Percentiles rank a stretch among this genome's conserved stretches.
These are phyloP conservation scores for Apiospora arundinis DNA, from an alignment of 2,329 filamentous ascomycete species.

Conservation along the genomic window DNA sequence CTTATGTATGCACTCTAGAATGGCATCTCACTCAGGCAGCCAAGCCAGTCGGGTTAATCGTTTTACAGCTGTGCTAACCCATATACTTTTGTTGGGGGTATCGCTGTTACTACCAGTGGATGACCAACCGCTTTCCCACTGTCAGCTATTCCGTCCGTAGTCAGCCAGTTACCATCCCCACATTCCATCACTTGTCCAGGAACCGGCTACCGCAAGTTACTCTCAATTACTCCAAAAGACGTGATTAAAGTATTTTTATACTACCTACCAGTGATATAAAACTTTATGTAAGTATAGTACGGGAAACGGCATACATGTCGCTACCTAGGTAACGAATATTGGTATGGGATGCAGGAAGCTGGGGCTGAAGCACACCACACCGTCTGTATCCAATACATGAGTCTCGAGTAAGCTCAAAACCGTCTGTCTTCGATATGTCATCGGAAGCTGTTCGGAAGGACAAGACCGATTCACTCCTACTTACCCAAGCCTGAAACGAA, in stretches of 20 bases:
- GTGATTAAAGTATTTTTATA: too few species aligned
- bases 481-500: too few species aligned
- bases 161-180: too few species aligned
- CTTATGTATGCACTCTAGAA: too few species aligned
- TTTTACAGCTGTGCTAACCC: neutral
- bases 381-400: too few species aligned
- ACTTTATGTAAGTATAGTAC: too few species aligned
- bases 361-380: too few species aligned
- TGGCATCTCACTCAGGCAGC: neutral
- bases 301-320: neutral
- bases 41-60: neutral
- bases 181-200: neutral
- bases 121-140: neutral
- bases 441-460: too few species aligned
- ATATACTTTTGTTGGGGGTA: neutral
- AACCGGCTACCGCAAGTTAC: neutral
- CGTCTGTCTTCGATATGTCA: too few species aligned
- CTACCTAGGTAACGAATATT: neutral
- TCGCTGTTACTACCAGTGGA: neutral
- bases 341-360: neutral
- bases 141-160: neutral
- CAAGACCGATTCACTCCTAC: too few species aligned
- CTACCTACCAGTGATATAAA: too few species aligned
- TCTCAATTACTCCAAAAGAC: neutral
- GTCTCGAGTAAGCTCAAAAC: too few species aligned